Evolutionary conservation across 257 asterid genomes (phyloP).

Genomic region (Ehretia macrophylla): DNA sequence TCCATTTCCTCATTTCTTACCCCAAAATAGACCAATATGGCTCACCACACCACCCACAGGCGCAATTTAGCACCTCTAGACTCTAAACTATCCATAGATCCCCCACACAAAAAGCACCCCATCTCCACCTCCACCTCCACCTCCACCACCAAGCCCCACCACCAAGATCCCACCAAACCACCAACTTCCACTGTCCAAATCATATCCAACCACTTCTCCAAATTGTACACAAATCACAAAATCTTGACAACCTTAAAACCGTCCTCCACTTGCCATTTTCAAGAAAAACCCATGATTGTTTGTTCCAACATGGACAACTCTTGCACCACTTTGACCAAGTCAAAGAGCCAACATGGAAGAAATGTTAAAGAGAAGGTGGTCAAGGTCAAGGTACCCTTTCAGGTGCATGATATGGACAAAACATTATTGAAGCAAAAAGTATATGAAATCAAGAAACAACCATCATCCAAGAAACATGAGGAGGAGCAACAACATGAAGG

Average conservation of each 20-base stretch:
- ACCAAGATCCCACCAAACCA: slow-evolving; percentile 18
- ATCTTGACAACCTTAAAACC: slow-evolving; percentile 27
- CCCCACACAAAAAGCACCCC: slow-evolving; percentile 43
- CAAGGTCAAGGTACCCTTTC: slow-evolving; percentile 2
- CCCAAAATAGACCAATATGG: slow-evolving; percentile 14
- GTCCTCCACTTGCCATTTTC: slow-evolving; percentile 16
- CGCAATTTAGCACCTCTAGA: slow-evolving; percentile 40
- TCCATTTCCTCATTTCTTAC: background rate
- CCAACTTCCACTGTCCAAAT: slow-evolving; percentile 68
- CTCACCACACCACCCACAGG: slow-evolving; percentile 29
- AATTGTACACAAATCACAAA: slow-evolving; percentile 58
- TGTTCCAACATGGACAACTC: slow-evolving; percentile 33
- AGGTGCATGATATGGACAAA: background rate
- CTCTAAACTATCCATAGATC: slow-evolving; percentile 48
- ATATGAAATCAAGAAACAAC: slow-evolving; percentile 25
- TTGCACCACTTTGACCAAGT: slow-evolving; percentile 57
- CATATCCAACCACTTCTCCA: slow-evolving; percentile 75
- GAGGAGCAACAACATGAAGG: slow-evolving; percentile 20
- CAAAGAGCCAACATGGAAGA: slow-evolving; percentile 51
- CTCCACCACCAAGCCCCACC: slow-evolving; percentile 29
- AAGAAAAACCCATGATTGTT: slow-evolving; percentile 23
- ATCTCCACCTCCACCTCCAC: slow-evolving; percentile 36
- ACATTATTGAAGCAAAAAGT: background rate
- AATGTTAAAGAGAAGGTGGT: slow-evolving; percentile 31
- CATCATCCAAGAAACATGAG: slow-evolving; percentile 25